Evolutionary conservation across 495 filamentous ascomycete genomes (phyloP).

Genomic region (Neurospora sp.): DNA sequence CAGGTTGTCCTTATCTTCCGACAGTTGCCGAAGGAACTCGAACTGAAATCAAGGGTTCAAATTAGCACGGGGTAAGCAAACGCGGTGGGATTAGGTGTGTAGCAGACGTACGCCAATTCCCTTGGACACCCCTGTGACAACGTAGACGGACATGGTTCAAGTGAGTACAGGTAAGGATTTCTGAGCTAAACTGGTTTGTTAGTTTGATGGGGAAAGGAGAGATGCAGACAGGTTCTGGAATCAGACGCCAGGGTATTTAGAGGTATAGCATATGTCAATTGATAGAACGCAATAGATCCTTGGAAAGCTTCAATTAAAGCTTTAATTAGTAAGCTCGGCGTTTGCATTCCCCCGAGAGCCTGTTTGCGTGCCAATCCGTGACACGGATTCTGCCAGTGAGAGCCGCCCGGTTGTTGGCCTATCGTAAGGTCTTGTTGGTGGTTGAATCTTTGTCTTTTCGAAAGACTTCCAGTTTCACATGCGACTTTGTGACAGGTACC

Average conservation of each 20-base stretch:
- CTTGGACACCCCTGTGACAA: constrained; percentile 14
- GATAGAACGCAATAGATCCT: neutral
- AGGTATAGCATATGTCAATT: neutral
- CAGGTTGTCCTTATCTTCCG: constrained; percentile 12
- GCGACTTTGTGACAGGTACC: no score
- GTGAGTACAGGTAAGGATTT: neutral
- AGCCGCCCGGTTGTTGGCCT: neutral
- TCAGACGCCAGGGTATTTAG: neutral
- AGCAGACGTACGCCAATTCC: constrained; percentile 14
- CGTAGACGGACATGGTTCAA: constrained; percentile 4
- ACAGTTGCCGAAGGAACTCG: constrained; percentile 20
- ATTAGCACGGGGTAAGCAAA: neutral
- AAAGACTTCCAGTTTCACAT: no score
- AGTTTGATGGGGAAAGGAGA: neutral
- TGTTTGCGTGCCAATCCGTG: neutral
- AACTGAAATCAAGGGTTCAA: constrained; percentile 5
- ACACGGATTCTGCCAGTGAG: neutral
- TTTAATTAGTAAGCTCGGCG: constrained; percentile 1
- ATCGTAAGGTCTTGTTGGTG: neutral
- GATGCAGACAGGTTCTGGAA: neutral
- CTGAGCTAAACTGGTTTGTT: neutral
- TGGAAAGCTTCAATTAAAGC: neutral
- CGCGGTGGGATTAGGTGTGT: neutral
- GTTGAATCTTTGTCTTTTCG: neutral
- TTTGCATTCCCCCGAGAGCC: neutral